Evolutionary conservation across 2,329 filamentous ascomycete genomes (phyloP).

Genomic region (Fusarium pseudocircinatum): DNA sequence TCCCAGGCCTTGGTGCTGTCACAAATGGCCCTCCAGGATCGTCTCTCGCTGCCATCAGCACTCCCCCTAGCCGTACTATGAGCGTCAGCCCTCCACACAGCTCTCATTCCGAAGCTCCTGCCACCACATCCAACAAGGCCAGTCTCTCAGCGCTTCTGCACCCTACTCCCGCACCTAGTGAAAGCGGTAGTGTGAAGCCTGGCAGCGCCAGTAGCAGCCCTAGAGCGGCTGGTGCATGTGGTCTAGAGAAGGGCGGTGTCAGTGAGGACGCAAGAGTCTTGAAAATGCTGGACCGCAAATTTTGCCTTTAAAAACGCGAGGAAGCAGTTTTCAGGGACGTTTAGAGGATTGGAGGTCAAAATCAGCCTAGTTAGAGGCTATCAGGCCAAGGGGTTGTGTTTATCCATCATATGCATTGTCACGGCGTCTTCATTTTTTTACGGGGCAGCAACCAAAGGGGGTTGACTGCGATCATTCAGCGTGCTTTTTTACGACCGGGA

Average conservation of each 20-base stretch:
- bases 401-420: slow-evolving; percentile 38
- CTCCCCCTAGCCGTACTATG: slow-evolving; percentile 56
- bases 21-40: slow-evolving; percentile 42
- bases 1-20: slow-evolving; percentile 54
- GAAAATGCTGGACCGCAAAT: slow-evolving; percentile 71
- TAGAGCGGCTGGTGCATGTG: slow-evolving; percentile 40
- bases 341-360: neutral
- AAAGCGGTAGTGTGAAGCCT: slow-evolving; percentile 57
- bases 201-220: slow-evolving; percentile 56
- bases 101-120: slow-evolving; percentile 46
- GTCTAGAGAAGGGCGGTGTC: slow-evolving; percentile 54
- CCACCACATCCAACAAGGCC: slow-evolving; percentile 50
- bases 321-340: neutral
- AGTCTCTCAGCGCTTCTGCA: slow-evolving; percentile 63
- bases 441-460: slow-evolving; percentile 30
- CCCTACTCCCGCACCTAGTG: slow-evolving; percentile 57
- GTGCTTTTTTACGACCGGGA: slow-evolving; percentile 34
- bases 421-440: slow-evolving; percentile 41
- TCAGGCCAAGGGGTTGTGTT: slow-evolving; percentile 20
- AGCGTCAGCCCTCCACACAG: slow-evolving; percentile 61
- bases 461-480: slow-evolving; percentile 38
- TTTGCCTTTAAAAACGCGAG: slow-evolving; percentile 48
- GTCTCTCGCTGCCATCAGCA: slow-evolving; percentile 47
- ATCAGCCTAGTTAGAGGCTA: neutral
- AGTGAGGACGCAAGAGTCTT: slow-evolving; percentile 73